Base-by-base conservation (phyloP, 345 rosid genomes). In the Excoecaria cochinchinensis region DNA sequence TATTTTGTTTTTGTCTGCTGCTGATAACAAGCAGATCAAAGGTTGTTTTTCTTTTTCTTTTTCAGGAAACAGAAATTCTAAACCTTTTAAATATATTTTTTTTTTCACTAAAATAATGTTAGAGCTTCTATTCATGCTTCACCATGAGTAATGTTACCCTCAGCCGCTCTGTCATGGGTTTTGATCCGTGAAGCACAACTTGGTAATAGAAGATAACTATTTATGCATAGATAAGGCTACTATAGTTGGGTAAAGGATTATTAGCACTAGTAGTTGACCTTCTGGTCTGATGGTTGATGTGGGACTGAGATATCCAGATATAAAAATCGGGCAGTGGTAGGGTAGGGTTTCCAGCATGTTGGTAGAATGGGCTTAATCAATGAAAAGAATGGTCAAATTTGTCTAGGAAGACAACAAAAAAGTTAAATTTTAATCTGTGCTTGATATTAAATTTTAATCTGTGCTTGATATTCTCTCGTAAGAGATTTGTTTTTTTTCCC, bases 391-490 rank as follows among this genome's bases (percentile, higher is more conserved):
- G 39, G 39, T 11, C 64, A 59, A 24, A 11, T 8, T 59, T 24
- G 38, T 11, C 4, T 24, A 59, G 57, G 64, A 24, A 59, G 39
- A 66, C 13, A 14, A 66, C 44, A 19, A 47, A 42, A 8, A 13
- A 17, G 16, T 11, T 22, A 42, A 11, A 21, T 3, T 47, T 24
- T 13, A 14, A 68, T 22, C 71, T 51, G 19, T 19, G 59, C 60
- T 65, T 42, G 24, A 73, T 72, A 22, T 59, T 65, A 42, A 11
- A 21, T 3, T 47, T 24, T 13, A 14, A 68, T 22, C 71, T 51
- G 19, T 19, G 59, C 60, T 65, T 42, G 24, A 73, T 72, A 22
- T 59, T 65, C 19, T n/a, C 22, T 77, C 14, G 67, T 12, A 36
- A 13, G 58, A 14, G 17, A 63, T 10, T n/a, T 71, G 74, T 44